Evolutionary conservation across 352 stramenopile species (phyloP).

Genomic region (Phytophthora cryptogea): DNA sequence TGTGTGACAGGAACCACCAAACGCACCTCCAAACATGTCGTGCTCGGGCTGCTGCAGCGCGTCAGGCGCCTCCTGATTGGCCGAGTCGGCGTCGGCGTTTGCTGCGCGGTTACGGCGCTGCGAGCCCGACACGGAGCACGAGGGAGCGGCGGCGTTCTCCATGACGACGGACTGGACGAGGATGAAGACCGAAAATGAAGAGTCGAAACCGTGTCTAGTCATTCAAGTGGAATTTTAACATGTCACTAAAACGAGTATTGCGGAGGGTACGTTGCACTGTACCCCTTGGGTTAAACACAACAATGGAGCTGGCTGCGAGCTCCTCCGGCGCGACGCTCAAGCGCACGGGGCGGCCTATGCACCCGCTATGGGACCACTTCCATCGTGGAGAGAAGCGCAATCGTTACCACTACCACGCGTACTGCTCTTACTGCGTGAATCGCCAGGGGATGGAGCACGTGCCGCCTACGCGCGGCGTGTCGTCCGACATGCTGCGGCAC

Average conservation of each 20-base stretch:
- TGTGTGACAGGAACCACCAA: no score
- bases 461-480: slow-evolving; percentile 74
- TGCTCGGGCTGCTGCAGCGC: slow-evolving; percentile 45
- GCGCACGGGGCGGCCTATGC: slow-evolving; percentile 70
- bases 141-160: slow-evolving; percentile 41
- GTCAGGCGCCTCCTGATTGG: slow-evolving; percentile 17
- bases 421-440: slow-evolving; percentile 79
- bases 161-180: slow-evolving; percentile 28
- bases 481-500: slow-evolving; percentile 81
- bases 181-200: slow-evolving; percentile 17
- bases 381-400: slow-evolving; percentile 87
- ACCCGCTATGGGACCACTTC: slow-evolving; percentile 84
- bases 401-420: slow-evolving; percentile 85
- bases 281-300: slow-evolving; percentile 4
- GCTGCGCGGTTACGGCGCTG: slow-evolving; percentile 28
- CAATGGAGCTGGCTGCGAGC: slow-evolving; percentile 18
- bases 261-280: not conserved
- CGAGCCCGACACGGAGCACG: slow-evolving; percentile 44
- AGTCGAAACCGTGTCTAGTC: slow-evolving; percentile 3
- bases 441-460: slow-evolving; percentile 59
- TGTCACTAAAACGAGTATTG: slow-evolving; percentile 28
- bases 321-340: slow-evolving; percentile 32
- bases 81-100: slow-evolving; percentile 18
- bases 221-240: no score
- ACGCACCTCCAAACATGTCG: slow-evolving; percentile 87